A percentile compares a stretch with the other conserved stretches of the same genome.
phyloP scores from a whole-genome alignment of 257 asterid species.

The Jaltomata sinuosa region DNA sequence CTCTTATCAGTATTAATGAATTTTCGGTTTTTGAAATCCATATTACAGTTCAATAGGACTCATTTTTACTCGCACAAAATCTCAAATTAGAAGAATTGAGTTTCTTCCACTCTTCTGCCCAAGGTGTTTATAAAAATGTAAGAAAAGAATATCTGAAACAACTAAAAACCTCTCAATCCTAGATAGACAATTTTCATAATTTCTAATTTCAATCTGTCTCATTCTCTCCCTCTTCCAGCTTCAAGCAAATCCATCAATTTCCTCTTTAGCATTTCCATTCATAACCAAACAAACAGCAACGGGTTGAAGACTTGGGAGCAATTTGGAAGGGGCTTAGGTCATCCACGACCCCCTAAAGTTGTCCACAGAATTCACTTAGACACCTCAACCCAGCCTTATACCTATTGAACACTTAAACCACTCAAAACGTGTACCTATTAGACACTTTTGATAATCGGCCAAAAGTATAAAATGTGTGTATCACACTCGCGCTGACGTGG shows the following conservation, averaged over 20 bases:
- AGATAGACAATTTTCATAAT: not conserved
- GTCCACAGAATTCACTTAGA: too few species aligned
- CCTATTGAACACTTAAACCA: too few species aligned
- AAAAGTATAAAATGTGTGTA: too few species aligned
- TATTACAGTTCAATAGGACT: not conserved
- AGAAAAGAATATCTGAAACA: not conserved
- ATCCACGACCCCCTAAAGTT: too few species aligned
- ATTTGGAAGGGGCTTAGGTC: not conserved
- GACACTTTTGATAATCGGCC: too few species aligned
- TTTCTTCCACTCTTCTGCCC: not conserved
- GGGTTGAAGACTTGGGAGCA: not conserved
- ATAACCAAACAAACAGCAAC: not conserved
- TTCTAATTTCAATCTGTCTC: not conserved
- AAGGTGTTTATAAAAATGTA: not conserved
- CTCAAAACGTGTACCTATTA: too few species aligned
- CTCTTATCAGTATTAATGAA: not conserved
- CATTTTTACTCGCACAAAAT: not conserved
- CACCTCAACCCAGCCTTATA: too few species aligned
- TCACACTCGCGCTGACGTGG: too few species aligned
- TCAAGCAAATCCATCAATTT: not conserved
- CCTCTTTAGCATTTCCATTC: not conserved
- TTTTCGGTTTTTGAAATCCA: not conserved
- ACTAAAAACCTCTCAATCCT: not conserved
- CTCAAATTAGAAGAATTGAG: not conserved
- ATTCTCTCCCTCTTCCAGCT: not conserved